These are phyloP conservation scores for Solanum tarapatanum DNA, from an alignment of 257 asterid genomes.

Conservation along the genomic window DNA sequence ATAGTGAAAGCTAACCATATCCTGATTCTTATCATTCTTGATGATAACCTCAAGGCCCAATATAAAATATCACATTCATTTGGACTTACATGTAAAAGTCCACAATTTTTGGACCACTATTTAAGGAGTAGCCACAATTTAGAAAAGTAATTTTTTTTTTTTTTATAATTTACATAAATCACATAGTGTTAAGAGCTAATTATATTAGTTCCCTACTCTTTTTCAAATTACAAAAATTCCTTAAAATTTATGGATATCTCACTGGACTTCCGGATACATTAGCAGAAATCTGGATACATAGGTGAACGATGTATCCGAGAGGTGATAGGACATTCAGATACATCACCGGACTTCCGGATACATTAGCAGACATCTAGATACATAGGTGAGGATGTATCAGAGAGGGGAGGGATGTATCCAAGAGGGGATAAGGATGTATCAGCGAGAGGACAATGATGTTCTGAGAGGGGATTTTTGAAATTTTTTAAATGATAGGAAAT, in stretches of 20 bases:
- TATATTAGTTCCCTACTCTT: no score
- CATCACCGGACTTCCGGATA: no score
- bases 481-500: no score
- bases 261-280: no score
- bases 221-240: no score
- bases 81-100: background rate
- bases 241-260: no score
- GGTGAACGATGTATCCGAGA: background rate
- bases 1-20: background rate
- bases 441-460: background rate
- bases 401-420: no score
- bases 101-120: background rate
- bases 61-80: background rate
- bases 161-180: no score
- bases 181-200: no score
- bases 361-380: rapidly evolving
- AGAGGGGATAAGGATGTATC: background rate
- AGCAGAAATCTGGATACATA: no score
- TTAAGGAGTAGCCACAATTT: background rate
- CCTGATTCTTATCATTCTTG: background rate
- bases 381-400: background rate
- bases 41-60: background rate
- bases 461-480: background rate
- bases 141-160: no score
- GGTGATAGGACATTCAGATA: background rate